A percentile compares a stretch with the other conserved stretches of the same genome.
Conservation (phyloP, 2,329 filamentous ascomycete genomes). For the Cladosporium velox region DNA sequence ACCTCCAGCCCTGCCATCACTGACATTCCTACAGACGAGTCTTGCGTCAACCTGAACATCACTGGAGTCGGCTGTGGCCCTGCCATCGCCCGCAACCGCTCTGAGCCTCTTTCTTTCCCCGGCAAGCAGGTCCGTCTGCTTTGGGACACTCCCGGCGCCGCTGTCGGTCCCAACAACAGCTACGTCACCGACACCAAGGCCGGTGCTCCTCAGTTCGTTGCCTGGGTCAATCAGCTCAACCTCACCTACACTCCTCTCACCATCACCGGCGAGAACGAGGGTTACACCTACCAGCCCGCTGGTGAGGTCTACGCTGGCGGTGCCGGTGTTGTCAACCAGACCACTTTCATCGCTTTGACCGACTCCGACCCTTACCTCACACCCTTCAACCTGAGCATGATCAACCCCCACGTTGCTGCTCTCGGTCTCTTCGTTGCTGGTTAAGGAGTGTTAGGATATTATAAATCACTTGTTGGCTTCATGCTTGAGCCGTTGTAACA, state of each 20-base stretch:
- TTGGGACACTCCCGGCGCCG: conserved; percentile 70
- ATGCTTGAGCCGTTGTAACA: background rate
- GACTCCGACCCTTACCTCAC: conserved; percentile 69
- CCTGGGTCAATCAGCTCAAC: conserved; percentile 74
- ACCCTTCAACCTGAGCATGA: conserved; percentile 71
- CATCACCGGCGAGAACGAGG: conserved; percentile 62
- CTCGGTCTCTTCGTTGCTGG: conserved; percentile 77
- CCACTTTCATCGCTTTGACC: conserved; percentile 77
- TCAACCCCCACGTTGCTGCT: conserved; percentile 77
- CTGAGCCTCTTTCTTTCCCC: conserved; percentile 70
- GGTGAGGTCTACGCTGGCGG: conserved; percentile 67
- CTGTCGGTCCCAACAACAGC: conserved; percentile 78
- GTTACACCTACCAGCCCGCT: conserved; percentile 73
- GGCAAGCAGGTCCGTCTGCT: conserved; percentile 69
- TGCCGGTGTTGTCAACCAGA: conserved; percentile 68
- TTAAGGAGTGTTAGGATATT: conserved; percentile 39
- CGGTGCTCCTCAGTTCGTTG: conserved; percentile 63
- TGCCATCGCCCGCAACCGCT: conserved; percentile 68
- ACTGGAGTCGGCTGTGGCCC: conserved; percentile 62
- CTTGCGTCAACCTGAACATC: conserved; percentile 60
- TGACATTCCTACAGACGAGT: conserved; percentile 48
- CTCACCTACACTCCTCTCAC: conserved; percentile 58
- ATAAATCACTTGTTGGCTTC: background rate
- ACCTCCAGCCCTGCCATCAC: conserved; percentile 57
- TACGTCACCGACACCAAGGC: conserved; percentile 68